Percentiles rank a stretch among this genome's conserved stretches.
Conservation (phyloP, 176 grass and related monocot species). For the Phoenix roebelenii region DNA sequence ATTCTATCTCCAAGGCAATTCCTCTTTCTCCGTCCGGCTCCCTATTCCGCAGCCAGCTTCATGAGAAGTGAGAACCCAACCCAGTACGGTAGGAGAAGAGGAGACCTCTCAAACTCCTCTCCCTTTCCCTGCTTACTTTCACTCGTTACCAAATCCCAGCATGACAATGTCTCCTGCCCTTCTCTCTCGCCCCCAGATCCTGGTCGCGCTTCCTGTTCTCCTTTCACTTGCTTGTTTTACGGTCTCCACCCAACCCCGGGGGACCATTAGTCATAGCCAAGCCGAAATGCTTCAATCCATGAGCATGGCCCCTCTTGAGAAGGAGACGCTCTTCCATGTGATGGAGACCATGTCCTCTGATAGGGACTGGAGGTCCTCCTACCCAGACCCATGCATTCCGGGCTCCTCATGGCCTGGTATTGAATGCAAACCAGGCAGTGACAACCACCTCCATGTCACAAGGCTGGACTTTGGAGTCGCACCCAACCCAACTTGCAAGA, state of each 20-base stretch:
- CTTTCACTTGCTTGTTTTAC: background rate
- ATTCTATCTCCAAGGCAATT: no score
- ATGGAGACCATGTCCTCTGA: slow-evolving; percentile 91
- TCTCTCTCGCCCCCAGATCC: background rate
- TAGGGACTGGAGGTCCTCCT: slow-evolving; percentile 66
- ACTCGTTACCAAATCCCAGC: background rate
- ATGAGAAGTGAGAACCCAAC: no score
- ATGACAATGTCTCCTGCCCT: background rate
- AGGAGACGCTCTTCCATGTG: slow-evolving; percentile 58
- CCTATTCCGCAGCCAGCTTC: no score
- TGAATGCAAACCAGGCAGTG: slow-evolving; percentile 52
- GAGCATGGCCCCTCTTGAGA: slow-evolving; percentile 47
- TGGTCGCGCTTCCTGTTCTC: background rate
- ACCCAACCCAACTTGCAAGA: slow-evolving; percentile 73
- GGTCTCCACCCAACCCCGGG: background rate
- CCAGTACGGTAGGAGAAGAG: no score
- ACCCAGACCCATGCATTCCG: slow-evolving; percentile 51
- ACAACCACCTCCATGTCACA: slow-evolving; percentile 50
- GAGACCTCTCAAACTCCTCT: slow-evolving; percentile 9
- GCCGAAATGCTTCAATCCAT: background rate
- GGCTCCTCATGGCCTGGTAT: slow-evolving; percentile 68
- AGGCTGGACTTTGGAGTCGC: slow-evolving; percentile 76
- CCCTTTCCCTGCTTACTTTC: slow-evolving; percentile 19
- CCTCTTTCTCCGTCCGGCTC: no score
- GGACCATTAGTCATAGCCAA: background rate